Evolutionary conservation across 2,329 filamentous ascomycete species (phyloP).

Genomic region (Aspergillus melleus): DNA sequence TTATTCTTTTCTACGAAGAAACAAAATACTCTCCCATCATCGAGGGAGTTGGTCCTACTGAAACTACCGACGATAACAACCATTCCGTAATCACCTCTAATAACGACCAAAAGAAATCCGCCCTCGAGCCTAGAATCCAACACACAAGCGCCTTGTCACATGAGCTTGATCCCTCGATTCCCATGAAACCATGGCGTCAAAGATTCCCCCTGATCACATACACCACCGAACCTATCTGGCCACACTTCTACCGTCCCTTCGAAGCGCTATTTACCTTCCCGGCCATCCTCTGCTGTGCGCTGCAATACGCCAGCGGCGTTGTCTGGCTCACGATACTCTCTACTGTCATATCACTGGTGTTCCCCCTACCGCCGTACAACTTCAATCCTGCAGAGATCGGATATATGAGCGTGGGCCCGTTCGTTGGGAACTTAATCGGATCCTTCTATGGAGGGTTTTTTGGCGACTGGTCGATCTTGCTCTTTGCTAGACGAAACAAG

Average conservation of each 20-base stretch:
- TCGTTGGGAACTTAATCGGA: slow-evolving; percentile 44
- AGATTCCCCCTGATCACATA: slow-evolving; percentile 27
- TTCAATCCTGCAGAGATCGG: slow-evolving; percentile 35
- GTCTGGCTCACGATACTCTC: slow-evolving; percentile 37
- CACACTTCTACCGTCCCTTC: slow-evolving; percentile 34
- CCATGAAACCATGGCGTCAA: slow-evolving; percentile 27
- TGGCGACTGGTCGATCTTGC: slow-evolving; percentile 42
- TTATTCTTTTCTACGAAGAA: slow-evolving; percentile 40
- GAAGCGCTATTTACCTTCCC: slow-evolving; percentile 36
- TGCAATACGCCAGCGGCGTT: slow-evolving; percentile 43
- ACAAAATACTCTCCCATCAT: slow-evolving; percentile 32
- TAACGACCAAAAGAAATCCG: slow-evolving; percentile 2
- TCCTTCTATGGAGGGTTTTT: slow-evolving; percentile 42
- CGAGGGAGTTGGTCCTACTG: slow-evolving; percentile 3
- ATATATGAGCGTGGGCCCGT: slow-evolving; percentile 34
- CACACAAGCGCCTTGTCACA: slow-evolving; percentile 13
- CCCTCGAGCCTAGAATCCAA: slow-evolving; percentile 1
- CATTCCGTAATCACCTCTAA: neutral
- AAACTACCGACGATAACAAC: neutral
- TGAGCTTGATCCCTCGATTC: slow-evolving; percentile 28
- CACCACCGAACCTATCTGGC: slow-evolving; percentile 29
- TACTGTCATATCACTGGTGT: slow-evolving; percentile 35
- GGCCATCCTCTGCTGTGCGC: slow-evolving; percentile 40
- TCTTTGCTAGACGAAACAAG: slow-evolving; percentile 45
- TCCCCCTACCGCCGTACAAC: slow-evolving; percentile 35